These are phyloP conservation scores for Meyerozyma elateridarum DNA, from an alignment of 1,139 yeast species.

Conservation along the genomic window DNA sequence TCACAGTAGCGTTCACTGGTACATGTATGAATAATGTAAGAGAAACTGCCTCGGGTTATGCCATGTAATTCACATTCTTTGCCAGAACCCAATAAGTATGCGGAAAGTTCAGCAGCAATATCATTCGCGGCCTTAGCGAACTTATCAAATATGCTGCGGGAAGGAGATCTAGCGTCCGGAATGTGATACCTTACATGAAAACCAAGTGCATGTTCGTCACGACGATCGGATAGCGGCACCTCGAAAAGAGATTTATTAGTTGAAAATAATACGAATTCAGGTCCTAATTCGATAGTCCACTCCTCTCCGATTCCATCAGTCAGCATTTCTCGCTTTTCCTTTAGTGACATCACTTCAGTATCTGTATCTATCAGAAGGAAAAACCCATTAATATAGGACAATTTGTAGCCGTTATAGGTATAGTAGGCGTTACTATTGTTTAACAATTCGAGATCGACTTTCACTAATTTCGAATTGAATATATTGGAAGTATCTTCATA, in stretches of 20 bases:
- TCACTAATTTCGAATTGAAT: not conserved
- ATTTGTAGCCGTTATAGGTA: conserved; percentile 2
- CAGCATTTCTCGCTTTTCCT: not conserved
- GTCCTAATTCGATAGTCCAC: conserved; percentile 1
- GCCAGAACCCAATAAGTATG: not conserved
- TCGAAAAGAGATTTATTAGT: not conserved
- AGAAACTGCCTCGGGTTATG: not conserved
- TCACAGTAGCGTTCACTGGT: not conserved
- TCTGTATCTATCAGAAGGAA: conserved; percentile 1
- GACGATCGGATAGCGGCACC: not conserved
- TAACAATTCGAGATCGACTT: not conserved
- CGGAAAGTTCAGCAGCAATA: not conserved
- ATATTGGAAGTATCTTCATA: not conserved
- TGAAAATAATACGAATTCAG: not conserved
- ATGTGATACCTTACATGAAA: conserved; percentile 1
- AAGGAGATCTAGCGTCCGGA: conserved; percentile 1
- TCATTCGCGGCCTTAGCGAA: not conserved
- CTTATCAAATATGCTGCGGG: not conserved
- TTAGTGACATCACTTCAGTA: not conserved
- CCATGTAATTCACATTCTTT: not conserved
- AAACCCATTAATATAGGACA: not conserved
- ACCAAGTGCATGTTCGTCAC: conserved; percentile 1
- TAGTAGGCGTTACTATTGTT: conserved; percentile 2
- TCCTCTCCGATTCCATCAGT: not conserved
- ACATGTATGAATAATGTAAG: not conserved